Evolutionary conservation across 2,329 filamentous ascomycete genomes (phyloP), one percentile per base, ranked within the genome.

Genomic region (Apiospora phragmitis): DNA sequence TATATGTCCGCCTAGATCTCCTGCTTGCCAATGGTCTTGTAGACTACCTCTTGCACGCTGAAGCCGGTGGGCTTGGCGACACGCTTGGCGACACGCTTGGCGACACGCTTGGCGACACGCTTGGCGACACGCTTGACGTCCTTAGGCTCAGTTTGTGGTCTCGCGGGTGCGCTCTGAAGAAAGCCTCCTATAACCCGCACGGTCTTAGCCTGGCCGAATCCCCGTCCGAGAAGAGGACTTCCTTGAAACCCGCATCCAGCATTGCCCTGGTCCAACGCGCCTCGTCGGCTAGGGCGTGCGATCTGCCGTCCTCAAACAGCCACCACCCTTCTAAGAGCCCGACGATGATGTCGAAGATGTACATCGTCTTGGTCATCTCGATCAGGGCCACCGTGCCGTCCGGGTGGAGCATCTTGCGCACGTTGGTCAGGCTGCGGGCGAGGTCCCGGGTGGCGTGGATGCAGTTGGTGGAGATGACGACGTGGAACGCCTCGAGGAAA

Each of bases 321-420:
- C 80, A 82, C 80, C 80, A 82, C 1, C 80, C 80, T 29, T 81
- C 80, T 0, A 81, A 69, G 12, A 81, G 71, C 5, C 80, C 80
- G 35, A 79, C 76, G 0, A 80, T 76, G 3, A 80, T 51, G 47
- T 81, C 79, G n/a, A 79, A 72, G 75, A 78, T 79, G 41, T 70
- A 76, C 11, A 81, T 47, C 7, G 73, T 73, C 9, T 70, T 70
- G 0, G 79, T 81, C 7, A 79, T 69, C 74, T 83, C 81, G 0
- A 81, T 68, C 4, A 82, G 72, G 1, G 73, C 71, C 2, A 82
- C 49, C 0, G 75, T 65, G 2, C 80, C 81, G 24, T 79, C 79
- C 1, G 71, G 71, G 2, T 74, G 74, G 1, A 83, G 71, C 70
- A 80, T 73, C 18, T 71, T 68, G 0, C 76, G 74, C 1, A 81